Base-by-base conservation (phyloP, 108 stramenopile species). In the Schizochytrium sp. region DNA sequence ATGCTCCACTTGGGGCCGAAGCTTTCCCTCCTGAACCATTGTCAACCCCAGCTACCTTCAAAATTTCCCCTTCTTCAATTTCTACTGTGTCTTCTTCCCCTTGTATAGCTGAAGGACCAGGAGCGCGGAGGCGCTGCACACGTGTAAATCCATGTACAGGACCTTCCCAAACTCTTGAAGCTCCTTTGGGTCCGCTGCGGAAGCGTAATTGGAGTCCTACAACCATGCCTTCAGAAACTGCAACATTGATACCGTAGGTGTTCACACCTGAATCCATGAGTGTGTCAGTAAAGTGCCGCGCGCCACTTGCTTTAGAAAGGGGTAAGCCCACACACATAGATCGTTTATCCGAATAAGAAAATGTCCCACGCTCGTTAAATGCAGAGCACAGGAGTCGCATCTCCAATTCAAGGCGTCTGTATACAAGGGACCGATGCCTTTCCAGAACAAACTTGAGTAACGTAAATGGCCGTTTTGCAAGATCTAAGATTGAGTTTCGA, bases 211-310 rank as follows among this genome's bases (percentile, higher is more conserved):
- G 76, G 1, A 83, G 53, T 13, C 76, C 53, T 5, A 83, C 76
- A 7, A 83, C 76, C 76, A 83, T 83, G 13, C 76, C 76, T n/a
- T 83, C 76, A 53, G 76, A 5, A 8, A 83, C 76, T 17, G 76
- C 76, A 8, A 83, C 76, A 40, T 55, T 49, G 76, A 83, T 53
- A 10, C 17, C 2, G 47, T 55, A 53, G 45, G 55, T 40, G 47
- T 55, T 49, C 15, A 83, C 76, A 53, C 50, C 40, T 38, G 76
- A n/a, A 0, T 55, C 76, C 50, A 49, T 55, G 47, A 49, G 47
- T 1, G 15, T 2, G 2, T 83, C 76, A 0, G 47, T 38, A 1
- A 47, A 83, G 76, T 55, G 47, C 47, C 76, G 76, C 53, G 76
- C 76, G 7, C 76, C 76, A 38, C 53, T 55, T 10, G 53, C 76